phyloP scores from a whole-genome alignment of 305 asterid species.

The Fraxinus albicans region DNA sequence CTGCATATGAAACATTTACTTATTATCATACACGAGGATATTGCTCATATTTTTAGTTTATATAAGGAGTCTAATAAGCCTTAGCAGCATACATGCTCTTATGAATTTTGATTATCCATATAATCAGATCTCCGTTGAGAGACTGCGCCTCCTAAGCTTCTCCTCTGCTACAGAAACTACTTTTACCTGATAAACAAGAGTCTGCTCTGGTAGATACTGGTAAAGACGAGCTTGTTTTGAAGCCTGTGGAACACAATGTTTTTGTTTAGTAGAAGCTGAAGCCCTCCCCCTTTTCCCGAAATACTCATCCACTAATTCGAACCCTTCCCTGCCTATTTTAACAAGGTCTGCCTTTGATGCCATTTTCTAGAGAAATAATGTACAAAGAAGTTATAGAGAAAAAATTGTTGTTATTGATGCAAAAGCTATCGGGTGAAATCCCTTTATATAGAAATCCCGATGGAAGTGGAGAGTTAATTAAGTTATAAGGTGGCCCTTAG shows the following conservation, averaged over 20 bases:
- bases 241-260: neutral
- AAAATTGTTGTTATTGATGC: neutral
- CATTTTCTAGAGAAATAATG: neutral
- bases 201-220: neutral
- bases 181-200: neutral
- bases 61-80: neutral
- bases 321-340: neutral
- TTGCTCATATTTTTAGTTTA: neutral
- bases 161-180: neutral
- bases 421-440: neutral
- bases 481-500: neutral
- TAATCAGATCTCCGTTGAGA: neutral
- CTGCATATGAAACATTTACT: neutral
- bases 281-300: neutral
- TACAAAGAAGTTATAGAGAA: neutral
- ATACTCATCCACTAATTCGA: neutral
- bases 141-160: neutral
- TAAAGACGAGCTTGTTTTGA: neutral
- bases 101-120: neutral
- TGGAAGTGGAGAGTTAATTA: neutral
- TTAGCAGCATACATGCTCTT: neutral
- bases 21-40: neutral
- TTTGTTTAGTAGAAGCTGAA: neutral
- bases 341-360: neutral
- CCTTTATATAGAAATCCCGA: slow-evolving; percentile 13